Evolutionary conservation across 257 asterid genomes (phyloP), one percentile per base, ranked within the genome.

Genomic region (Solanum chilense): DNA sequence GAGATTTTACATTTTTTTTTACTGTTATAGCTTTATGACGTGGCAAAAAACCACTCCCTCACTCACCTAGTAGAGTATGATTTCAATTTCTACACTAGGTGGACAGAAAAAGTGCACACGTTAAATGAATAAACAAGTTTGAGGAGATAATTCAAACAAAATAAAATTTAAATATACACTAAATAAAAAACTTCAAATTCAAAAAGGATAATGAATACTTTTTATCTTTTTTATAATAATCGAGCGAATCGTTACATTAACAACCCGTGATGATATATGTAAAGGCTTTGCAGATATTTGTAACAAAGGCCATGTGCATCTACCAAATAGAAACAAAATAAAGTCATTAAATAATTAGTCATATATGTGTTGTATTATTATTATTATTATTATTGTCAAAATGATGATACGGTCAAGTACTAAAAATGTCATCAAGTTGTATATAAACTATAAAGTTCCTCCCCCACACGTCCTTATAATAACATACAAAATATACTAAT

Each of bases 161-260:
- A 3, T 33, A 33, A 33, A 33, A 33, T 33, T 33, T 33, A 33
- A 33, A 3, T 33, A 3, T 33, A 33, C 33, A 33, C 1, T 33
- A 3, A 33, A 33, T 33, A 33, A 33, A 33, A 33, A 33, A 3
- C 1, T 33, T 33, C 5, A 33, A 33, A 0, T 3, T 33, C 4
- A 3, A 3, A 3, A 3, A 1, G 1, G 5, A 0, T 31, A 33
- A 33, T 33, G 1, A 33, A 33, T 33, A 33, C 4, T 33, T 3
- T 33, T 33, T 0, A 4, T 5, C 3, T 33, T 33, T 33, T 4
- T 1, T 0, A 14, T 1, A 47, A 14, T 47, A 47, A 47, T 1
- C 58, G 15, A 47, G 0, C 58, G 1, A 49, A 5, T 49, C 21
- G 21, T 15, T 49, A 49, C 20, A 15, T 37, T 37, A 37, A 37